Percentiles rank a stretch among this genome's conserved stretches.
Conservation (phyloP, 1,139 yeast genomes). For the Sugiyamaella pinicola region DNA sequence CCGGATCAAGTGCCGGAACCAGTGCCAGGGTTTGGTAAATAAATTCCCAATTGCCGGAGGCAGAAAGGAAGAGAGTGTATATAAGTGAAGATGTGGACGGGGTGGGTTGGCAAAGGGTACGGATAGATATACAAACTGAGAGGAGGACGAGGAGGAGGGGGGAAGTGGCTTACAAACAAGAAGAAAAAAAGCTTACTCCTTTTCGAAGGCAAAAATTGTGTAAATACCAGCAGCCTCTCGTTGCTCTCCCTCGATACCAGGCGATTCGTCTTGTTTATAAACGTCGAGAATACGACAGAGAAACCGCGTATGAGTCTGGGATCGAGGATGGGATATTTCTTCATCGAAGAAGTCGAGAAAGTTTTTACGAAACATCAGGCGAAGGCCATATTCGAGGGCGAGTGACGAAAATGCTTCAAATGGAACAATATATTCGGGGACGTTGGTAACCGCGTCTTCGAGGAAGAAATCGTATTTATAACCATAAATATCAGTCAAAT, state of each 20-base stretch:
- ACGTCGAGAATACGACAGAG: slow-evolving; percentile 57
- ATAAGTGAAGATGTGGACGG: too few relatives aligned
- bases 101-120: too few relatives aligned
- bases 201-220: slow-evolving; percentile 76
- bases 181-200: slow-evolving; percentile 35
- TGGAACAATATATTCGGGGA: slow-evolving; percentile 97
- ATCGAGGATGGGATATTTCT: slow-evolving; percentile 68
- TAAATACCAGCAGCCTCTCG: slow-evolving; percentile 88
- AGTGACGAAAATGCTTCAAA: slow-evolving; percentile 81
- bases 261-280: slow-evolving; percentile 63
- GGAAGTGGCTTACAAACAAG: background rate
- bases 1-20: too few relatives aligned
- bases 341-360: slow-evolving; percentile 82
- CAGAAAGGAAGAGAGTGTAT: too few relatives aligned
- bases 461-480: slow-evolving; percentile 78
- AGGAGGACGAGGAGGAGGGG: background rate
- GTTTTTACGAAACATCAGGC: slow-evolving; percentile 69
- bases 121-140: background rate
- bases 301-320: slow-evolving; percentile 51
- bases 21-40: too few relatives aligned
- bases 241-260: slow-evolving; percentile 88
- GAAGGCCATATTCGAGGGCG: slow-evolving; percentile 82
- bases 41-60: too few relatives aligned
- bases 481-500: slow-evolving; percentile 76
- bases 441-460: slow-evolving; percentile 93